Evolutionary conservation across 2,329 filamentous ascomycete genomes (phyloP).

Genomic region (Venturia oleaginea): DNA sequence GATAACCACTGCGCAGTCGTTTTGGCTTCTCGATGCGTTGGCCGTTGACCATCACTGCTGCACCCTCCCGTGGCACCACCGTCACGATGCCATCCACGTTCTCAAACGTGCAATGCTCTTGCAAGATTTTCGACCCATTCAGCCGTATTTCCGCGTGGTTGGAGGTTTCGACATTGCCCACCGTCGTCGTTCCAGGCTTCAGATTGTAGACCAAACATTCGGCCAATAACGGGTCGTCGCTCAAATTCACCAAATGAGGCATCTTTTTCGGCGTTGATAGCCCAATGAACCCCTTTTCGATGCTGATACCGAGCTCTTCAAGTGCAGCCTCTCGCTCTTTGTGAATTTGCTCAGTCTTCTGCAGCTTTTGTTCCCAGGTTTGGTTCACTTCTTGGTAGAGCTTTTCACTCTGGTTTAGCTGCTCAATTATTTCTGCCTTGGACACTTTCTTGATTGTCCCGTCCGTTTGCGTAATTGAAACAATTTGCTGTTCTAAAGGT

Average conservation of each 20-base stretch:
- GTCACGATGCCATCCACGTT: slow-evolving; percentile 92
- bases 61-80: slow-evolving; percentile 78
- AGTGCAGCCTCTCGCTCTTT: slow-evolving; percentile 92
- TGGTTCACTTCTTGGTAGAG: slow-evolving; percentile 92
- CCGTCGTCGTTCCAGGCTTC: slow-evolving; percentile 87
- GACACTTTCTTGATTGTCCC: slow-evolving; percentile 89
- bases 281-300: slow-evolving; percentile 95
- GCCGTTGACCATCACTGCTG: slow-evolving; percentile 96
- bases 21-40: slow-evolving; percentile 79
- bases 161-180: slow-evolving; percentile 83
- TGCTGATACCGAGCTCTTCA: slow-evolving; percentile 95
- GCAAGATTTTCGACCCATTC: slow-evolving; percentile 86
- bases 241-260: slow-evolving; percentile 96
- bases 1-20: slow-evolving; percentile 80
- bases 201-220: slow-evolving; percentile 98
- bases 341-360: slow-evolving; percentile 93
- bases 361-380: slow-evolving; percentile 95
- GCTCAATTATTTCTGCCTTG: slow-evolving; percentile 95
- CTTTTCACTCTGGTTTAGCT: slow-evolving; percentile 93
- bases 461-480: slow-evolving; percentile 81
- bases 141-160: slow-evolving; percentile 80
- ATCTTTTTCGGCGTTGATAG: slow-evolving; percentile 97
- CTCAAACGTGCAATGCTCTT: slow-evolving; percentile 89
- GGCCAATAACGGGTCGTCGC: slow-evolving; percentile 69
- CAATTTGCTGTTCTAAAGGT: slow-evolving; percentile 89